Percentiles rank a stretch among this genome's conserved stretches.
phyloP scores from a whole-genome alignment of 1,284 basidiomycete species.

The Ceratorhiza oryzae-sativae region DNA sequence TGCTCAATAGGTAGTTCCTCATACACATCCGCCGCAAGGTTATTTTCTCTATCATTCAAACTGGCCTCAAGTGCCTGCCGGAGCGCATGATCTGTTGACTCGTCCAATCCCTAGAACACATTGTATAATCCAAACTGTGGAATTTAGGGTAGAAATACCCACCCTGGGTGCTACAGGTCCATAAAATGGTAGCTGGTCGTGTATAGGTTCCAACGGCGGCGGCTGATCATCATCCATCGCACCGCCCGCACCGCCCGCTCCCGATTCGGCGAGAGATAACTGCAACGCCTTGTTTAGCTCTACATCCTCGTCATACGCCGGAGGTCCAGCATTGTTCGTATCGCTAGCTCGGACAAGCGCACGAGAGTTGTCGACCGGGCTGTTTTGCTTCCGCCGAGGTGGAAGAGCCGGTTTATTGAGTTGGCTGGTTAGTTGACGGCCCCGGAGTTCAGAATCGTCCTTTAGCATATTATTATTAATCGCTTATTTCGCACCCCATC shows the following conservation, averaged over 20 bases:
- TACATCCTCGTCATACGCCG: constrained; percentile 39
- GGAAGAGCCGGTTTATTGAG: constrained; percentile 1
- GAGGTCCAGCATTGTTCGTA: constrained; percentile 3
- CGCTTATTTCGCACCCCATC: not conserved
- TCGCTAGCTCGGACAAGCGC: constrained; percentile 17
- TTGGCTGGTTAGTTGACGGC: constrained; percentile 5
- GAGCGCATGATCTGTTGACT: constrained; percentile 39
- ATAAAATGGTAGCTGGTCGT: constrained; percentile 1
- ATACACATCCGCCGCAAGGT: constrained; percentile 39
- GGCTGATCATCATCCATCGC: constrained; percentile 1
- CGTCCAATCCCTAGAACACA: constrained; percentile 13
- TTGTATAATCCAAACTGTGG: not conserved
- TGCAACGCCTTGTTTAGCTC: constrained; percentile 40
- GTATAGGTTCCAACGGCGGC: constrained; percentile 8
- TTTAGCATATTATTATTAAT: not conserved
- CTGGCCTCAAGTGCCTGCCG: constrained; percentile 41
- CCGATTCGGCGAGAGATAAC: constrained; percentile 24
- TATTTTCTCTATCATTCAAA: constrained; percentile 30
- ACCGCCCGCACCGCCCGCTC: not conserved
- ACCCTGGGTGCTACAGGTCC: constrained; percentile 19
- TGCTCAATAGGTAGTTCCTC: constrained; percentile 31
- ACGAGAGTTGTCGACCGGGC: constrained; percentile 34
- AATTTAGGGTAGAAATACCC: too few species aligned
- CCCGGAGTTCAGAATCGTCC: constrained; percentile 9
- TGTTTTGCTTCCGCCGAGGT: constrained; percentile 10